Conservation (phyloP, 2,329 filamentous ascomycete species). For the Pseudogymnoascus sp. region DNA sequence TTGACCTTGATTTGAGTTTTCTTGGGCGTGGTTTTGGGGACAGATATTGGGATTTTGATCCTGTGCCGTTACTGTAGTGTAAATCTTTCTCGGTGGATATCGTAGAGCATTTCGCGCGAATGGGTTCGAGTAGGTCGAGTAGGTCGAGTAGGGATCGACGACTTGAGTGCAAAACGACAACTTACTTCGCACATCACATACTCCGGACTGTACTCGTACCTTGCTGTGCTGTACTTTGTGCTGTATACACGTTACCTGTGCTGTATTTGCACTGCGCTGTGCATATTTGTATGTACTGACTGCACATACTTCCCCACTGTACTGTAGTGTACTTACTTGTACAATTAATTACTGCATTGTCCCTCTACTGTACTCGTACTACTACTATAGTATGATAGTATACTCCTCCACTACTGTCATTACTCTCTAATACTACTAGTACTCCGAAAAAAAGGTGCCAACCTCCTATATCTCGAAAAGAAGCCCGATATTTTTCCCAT, state of each 20-base stretch:
- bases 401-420: not conserved
- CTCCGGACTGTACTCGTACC: not conserved
- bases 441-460: not conserved
- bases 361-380: not conserved
- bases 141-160: constrained; percentile 2
- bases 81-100: constrained; percentile 7
- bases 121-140: not conserved
- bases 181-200: not conserved
- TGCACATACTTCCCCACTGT: not conserved
- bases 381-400: not conserved
- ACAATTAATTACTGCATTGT: not conserved
- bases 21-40: no score
- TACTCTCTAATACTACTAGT: no score
- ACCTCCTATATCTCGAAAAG: not conserved
- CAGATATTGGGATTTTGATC: no score
- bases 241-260: not conserved
- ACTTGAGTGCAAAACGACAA: not conserved
- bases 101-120: not conserved
- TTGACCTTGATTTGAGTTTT: not conserved
- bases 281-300: not conserved
- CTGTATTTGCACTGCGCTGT: not conserved
- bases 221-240: not conserved
- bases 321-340: not conserved
- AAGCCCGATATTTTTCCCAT: not conserved
- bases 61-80: not conserved